Conservation (phyloP, 176 grass and related monocot genomes). For the Elymus sibiricus region DNA sequence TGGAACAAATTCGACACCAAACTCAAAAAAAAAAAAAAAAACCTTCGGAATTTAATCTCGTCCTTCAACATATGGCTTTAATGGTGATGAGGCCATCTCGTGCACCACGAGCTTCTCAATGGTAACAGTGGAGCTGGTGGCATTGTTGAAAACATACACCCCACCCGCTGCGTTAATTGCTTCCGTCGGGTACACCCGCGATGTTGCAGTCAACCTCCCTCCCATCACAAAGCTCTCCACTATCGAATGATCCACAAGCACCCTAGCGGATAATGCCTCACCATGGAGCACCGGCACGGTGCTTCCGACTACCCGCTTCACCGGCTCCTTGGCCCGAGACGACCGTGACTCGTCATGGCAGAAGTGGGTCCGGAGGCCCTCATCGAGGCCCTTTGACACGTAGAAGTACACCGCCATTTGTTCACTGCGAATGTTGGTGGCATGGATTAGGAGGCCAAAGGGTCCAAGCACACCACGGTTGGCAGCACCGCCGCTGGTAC, state of each 20-base stretch:
- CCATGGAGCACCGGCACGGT: conserved; percentile 42
- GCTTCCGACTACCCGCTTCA: conserved; percentile 53
- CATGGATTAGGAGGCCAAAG: conserved; percentile 48
- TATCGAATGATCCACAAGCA: conserved; percentile 65
- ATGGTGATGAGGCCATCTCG: conserved; percentile 40
- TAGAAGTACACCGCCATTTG: conserved; percentile 57
- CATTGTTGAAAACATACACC: conserved; percentile 60
- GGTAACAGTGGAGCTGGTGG: conserved; percentile 15
- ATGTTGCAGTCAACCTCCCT: conserved; percentile 52
- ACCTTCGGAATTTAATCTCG: too few relatives aligned
- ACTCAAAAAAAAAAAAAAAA: background rate
- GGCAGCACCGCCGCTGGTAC: conserved; percentile 38
- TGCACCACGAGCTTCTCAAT: conserved; percentile 35
- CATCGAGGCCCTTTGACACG: conserved; percentile 31
- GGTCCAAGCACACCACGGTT: conserved; percentile 40
- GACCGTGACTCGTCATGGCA: conserved; percentile 61
- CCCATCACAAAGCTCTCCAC: conserved; percentile 56
- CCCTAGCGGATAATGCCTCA: conserved; percentile 42
- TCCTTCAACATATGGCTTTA: conserved; percentile 37
- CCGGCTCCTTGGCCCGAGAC: conserved; percentile 40
- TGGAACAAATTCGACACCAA: background rate
- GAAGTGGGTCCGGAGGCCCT: conserved; percentile 36
- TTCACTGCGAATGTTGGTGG: conserved; percentile 21
- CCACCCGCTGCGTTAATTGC: conserved; percentile 35
- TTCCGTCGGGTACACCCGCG: conserved; percentile 54